These are phyloP conservation scores for Salinomyces thailandicus DNA, from an alignment of 2,329 filamentous ascomycete species.

Conservation along the genomic window DNA sequence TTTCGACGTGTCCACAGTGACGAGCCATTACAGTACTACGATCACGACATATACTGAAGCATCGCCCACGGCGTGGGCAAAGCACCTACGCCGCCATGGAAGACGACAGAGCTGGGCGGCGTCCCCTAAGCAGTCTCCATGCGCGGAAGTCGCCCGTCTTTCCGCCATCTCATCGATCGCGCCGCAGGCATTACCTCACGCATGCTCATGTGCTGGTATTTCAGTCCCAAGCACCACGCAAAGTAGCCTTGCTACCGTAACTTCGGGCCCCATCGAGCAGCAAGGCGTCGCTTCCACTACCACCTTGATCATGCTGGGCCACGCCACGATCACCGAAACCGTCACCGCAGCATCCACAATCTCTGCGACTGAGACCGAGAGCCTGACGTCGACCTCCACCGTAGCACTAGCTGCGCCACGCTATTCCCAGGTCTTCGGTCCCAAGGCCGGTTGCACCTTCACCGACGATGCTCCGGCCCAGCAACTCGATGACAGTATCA, in stretches of 20 bases:
- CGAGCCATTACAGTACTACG: background rate
- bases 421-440: constrained; percentile 17
- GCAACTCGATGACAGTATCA: constrained; percentile 8
- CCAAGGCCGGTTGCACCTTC: constrained; percentile 12
- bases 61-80: no score
- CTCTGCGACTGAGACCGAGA: constrained; percentile 2
- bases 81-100: no score
- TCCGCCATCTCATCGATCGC: background rate
- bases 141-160: background rate
- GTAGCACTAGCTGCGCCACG: constrained; percentile 15
- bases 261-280: background rate
- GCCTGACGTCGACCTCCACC: constrained; percentile 7
- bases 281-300: background rate
- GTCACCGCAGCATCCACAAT: background rate
- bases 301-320: background rate
- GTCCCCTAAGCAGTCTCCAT: no score
- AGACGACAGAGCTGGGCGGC: no score
- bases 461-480: constrained; percentile 1
- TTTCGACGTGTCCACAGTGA: background rate
- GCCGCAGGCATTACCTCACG: background rate
- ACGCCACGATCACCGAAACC: background rate
- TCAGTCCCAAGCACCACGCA: background rate
- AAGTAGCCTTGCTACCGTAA: background rate
- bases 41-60: background rate
- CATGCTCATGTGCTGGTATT: background rate